phyloP scores from a whole-genome alignment of 2,329 filamentous ascomycete species.

The Ophiocordyceps camponoti-floridani region DNA sequence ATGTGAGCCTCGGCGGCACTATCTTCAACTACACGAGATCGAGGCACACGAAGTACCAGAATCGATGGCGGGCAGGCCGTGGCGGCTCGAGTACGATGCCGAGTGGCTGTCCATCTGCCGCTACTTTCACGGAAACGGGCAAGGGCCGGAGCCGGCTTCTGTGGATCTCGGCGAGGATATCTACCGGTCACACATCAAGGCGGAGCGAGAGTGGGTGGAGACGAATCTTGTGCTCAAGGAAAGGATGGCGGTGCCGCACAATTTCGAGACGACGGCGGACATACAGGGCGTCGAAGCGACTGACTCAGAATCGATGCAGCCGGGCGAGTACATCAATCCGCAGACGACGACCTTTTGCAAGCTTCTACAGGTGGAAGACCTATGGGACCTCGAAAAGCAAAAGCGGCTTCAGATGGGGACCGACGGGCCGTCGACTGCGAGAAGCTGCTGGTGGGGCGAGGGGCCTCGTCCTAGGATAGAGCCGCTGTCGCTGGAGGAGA shows the following conservation, averaged over 20 bases:
- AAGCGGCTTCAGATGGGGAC: slow-evolving; percentile 43
- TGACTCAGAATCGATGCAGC: slow-evolving; percentile 40
- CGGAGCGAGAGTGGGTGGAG: slow-evolving; percentile 63
- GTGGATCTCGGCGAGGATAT: slow-evolving; percentile 47
- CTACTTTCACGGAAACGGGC: slow-evolving; percentile 53
- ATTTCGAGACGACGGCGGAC: slow-evolving; percentile 64
- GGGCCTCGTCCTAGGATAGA: too few relatives aligned
- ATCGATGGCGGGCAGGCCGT: slow-evolving; percentile 32
- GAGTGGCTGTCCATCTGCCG: slow-evolving; percentile 94
- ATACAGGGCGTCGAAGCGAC: slow-evolving; percentile 41
- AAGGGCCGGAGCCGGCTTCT: slow-evolving; percentile 32
- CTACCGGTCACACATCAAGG: slow-evolving; percentile 51
- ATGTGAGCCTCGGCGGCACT: slow-evolving; percentile 62
- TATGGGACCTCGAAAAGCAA: slow-evolving; percentile 54
- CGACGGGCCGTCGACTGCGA: slow-evolving; percentile 39
- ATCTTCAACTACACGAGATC: slow-evolving; percentile 62
- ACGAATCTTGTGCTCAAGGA: slow-evolving; percentile 47
- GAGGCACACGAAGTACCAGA: slow-evolving; percentile 19
- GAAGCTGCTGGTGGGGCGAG: too few relatives aligned
- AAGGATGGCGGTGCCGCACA: slow-evolving; percentile 53
- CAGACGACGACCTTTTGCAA: slow-evolving; percentile 74
- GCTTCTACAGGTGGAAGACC: slow-evolving; percentile 58
- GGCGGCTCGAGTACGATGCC: slow-evolving; percentile 68
- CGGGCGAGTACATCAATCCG: slow-evolving; percentile 68
- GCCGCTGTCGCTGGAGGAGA: too few relatives aligned